Percentiles rank a stretch among this genome's conserved stretches.
Evolutionary conservation across 2,329 filamentous ascomycete species (phyloP).

Genomic region (Chaetomiaceae sp.): DNA sequence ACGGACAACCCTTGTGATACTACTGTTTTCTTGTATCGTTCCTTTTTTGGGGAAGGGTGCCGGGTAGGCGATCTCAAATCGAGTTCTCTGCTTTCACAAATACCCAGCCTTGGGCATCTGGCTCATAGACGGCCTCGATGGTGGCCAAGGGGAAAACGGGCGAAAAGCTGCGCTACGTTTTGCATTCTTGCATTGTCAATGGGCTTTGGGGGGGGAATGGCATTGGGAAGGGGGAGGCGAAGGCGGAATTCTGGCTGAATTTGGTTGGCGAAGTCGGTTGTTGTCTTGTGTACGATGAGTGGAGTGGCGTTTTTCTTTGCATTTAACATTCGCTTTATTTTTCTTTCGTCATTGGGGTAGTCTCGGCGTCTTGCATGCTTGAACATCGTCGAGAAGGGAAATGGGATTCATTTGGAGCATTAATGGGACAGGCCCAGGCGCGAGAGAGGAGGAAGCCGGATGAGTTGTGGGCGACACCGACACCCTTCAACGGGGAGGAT

Average conservation of each 20-base stretch:
- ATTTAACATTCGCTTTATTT: conserved; percentile 10
- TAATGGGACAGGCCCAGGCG: conserved; percentile 22
- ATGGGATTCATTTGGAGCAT: conserved; percentile 21
- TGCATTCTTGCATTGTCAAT: conserved; percentile 25
- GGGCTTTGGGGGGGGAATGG: conserved; percentile 23
- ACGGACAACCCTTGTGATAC: conserved; percentile 22
- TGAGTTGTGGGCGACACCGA: conserved; percentile 13
- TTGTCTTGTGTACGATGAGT: conserved; percentile 25
- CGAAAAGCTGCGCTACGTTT: conserved; percentile 19
- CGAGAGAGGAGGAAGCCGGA: conserved; percentile 21
- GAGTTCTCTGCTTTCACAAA: conserved; percentile 18
- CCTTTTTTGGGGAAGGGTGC: conserved; percentile 10
- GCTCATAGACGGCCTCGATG: conserved; percentile 25
- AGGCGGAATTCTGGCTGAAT: conserved; percentile 21
- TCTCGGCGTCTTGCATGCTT: conserved; percentile 13
- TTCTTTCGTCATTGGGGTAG: conserved; percentile 9
- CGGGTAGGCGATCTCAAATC: conserved; percentile 12
- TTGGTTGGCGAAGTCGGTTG: conserved; percentile 19
- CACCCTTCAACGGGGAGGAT: conserved; percentile 3
- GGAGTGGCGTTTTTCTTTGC: conserved; percentile 13
- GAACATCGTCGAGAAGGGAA: conserved; percentile 15
- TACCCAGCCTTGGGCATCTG: conserved; percentile 20
- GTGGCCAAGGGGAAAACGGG: conserved; percentile 21
- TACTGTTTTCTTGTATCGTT: conserved; percentile 22
- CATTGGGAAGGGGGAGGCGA: conserved; percentile 16